These are phyloP conservation scores for Teratosphaeria destructans DNA, from an alignment of 2,329 filamentous ascomycete species.

Conservation along the genomic window DNA sequence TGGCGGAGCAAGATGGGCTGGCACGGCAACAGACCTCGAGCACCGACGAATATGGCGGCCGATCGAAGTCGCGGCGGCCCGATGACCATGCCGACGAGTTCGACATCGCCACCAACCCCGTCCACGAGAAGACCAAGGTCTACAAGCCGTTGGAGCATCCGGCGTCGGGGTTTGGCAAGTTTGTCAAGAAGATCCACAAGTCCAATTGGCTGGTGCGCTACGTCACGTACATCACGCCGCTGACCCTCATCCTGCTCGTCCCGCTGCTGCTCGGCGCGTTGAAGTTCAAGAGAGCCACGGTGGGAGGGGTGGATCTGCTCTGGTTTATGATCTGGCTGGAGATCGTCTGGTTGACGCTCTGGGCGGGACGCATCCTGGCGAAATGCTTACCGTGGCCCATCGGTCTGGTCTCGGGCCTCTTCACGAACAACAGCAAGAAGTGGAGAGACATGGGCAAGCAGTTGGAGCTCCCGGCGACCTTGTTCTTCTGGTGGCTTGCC, in stretches of 20 bases:
- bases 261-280: slow-evolving; percentile 57
- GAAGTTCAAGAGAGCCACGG: slow-evolving; percentile 42
- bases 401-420: slow-evolving; percentile 56
- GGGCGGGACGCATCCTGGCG: slow-evolving; percentile 58
- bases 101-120: slow-evolving; percentile 55
- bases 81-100: slow-evolving; percentile 55
- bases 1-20: slow-evolving; percentile 24
- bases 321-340: slow-evolving; percentile 97
- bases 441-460: slow-evolving; percentile 83
- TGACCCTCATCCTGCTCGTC: slow-evolving; percentile 55
- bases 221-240: slow-evolving; percentile 58
- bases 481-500: slow-evolving; percentile 88
- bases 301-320: slow-evolving; percentile 65
- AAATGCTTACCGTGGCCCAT: slow-evolving; percentile 55
- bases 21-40: slow-evolving; percentile 16
- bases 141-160: slow-evolving; percentile 57
- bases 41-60: slow-evolving; percentile 36
- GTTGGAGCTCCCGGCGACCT: slow-evolving; percentile 71
- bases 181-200: slow-evolving; percentile 55
- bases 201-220: slow-evolving; percentile 60
- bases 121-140: slow-evolving; percentile 55
- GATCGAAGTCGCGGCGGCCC: slow-evolving; percentile 40
- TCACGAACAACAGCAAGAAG: slow-evolving; percentile 83
- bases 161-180: slow-evolving; percentile 49
- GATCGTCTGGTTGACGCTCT: slow-evolving; percentile 83